Base-by-base conservation (phyloP, 345 rosid species). In the Rhizophora apiculata region DNA sequence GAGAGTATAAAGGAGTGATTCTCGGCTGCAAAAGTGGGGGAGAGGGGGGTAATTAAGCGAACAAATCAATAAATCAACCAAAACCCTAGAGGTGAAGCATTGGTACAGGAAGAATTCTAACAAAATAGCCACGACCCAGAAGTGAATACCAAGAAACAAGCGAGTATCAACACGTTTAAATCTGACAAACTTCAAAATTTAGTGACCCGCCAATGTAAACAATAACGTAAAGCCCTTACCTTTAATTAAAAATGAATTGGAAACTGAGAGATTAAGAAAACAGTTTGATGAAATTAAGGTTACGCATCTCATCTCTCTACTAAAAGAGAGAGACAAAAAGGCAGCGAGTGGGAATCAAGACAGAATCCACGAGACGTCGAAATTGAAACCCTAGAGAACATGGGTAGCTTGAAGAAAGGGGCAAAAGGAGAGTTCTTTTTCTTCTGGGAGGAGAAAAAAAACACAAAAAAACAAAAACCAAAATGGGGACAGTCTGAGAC, bases 91-190 rank as follows among this genome's bases (percentile, higher is more conserved):
- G 8, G 4, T 37, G 53, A 74, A 46, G 37, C 3, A 20, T 1
- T 7, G 27, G 24, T 60, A 27, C 4, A 30, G 8, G 27, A 32
- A 6, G 3, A 73, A 68, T 56, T 54, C 34, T 13, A 74, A 15
- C 58, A 61, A 69, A 55, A 59, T 62, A 72, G 36, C 49, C 8
- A 69, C 34, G 67, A 70, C 30, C 55, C 68, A 55, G 31, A 64
- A 59, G 20, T 27, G 52, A 60, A 8, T 19, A 11, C 65, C 31
- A 19, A 22, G 11, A 39, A 13, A 60, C 19, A 30, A 20, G 19
- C 5, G 48, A 13, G 11, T 18, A 27, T 56, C 9, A 19, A 6
- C 9, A 68, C 71, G 43, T 9, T 27, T 8, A 73, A 57, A 65
- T 9, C 67, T 58, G 55, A 18, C 22, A 55, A 55, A n/a, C 27